Conservation (phyloP, 23 red algal genomes). For the Gracilaria domingensis region DNA sequence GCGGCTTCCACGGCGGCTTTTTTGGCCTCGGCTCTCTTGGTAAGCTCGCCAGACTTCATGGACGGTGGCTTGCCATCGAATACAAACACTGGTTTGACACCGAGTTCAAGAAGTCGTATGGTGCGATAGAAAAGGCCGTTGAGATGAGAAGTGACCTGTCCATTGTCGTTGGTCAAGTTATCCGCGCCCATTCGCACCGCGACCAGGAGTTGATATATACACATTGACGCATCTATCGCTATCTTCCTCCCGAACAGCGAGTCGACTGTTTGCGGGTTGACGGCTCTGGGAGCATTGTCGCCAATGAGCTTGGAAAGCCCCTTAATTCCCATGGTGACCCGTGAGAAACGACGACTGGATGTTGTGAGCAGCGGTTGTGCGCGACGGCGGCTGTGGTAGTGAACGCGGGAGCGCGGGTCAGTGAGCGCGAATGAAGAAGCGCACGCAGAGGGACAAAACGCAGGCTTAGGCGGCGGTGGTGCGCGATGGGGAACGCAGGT, state of each 20-base stretch:
- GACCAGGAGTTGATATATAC: slow-evolving; percentile 98
- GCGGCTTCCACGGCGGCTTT: slow-evolving; percentile 78
- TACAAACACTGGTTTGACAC: slow-evolving; percentile 93
- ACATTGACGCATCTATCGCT: slow-evolving; percentile 98
- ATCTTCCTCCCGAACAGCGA: slow-evolving; percentile 91
- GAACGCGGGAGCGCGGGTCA: neutral
- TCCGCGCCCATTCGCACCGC: slow-evolving; percentile 89
- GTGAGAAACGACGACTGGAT: neutral
- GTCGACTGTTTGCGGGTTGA: slow-evolving; percentile 80
- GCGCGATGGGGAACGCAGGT: neutral
- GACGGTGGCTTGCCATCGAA: slow-evolving; percentile 96
- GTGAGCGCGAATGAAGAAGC: neutral
- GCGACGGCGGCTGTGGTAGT: neutral
- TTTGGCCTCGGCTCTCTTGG: slow-evolving; percentile 81
- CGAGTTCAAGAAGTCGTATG: slow-evolving; percentile 89
- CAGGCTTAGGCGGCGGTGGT: neutral
- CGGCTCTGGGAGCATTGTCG: slow-evolving; percentile 83
- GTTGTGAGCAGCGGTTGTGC: no score
- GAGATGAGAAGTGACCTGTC: slow-evolving; percentile 94
- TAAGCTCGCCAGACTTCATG: slow-evolving; percentile 92
- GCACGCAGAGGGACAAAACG: neutral
- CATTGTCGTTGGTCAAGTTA: slow-evolving; percentile 91
- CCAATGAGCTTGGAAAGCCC: slow-evolving; percentile 93
- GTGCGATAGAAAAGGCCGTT: slow-evolving; percentile 96
- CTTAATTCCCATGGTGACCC: slow-evolving; percentile 90